Conservation (phyloP, 1,284 basidiomycete genomes). For the Trichosporon sp. region DNA sequence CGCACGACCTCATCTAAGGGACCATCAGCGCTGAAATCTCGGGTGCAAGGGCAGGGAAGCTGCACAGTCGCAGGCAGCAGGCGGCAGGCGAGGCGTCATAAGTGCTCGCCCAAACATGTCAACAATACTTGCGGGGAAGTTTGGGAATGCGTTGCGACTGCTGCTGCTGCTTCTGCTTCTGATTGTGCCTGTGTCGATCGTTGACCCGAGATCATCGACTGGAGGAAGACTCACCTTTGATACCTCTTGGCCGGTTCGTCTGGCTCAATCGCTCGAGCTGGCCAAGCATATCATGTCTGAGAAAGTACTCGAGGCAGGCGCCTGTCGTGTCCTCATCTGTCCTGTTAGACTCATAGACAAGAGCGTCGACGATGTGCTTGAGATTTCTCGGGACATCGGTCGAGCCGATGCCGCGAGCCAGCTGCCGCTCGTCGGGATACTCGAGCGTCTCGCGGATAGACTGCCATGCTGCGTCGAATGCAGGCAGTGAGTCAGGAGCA, state of each 20-base stretch:
- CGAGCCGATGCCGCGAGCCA: constrained; percentile 62
- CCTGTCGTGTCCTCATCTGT: constrained; percentile 78
- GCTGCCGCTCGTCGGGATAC: constrained; percentile 44
- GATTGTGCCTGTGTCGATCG: background rate
- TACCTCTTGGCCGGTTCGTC: constrained; percentile 71
- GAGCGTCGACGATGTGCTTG: constrained; percentile 74
- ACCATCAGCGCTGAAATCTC: background rate
- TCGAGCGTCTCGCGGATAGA: constrained; percentile 26
- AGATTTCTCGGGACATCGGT: constrained; percentile 75
- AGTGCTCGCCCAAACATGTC: background rate
- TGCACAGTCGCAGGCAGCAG: background rate
- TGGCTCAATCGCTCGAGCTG: constrained; percentile 80
- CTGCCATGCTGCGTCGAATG: constrained; percentile 40
- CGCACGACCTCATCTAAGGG: constrained; percentile 65
- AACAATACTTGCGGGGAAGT: background rate
- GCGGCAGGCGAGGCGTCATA: too few relatives aligned
- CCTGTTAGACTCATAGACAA: constrained; percentile 77
- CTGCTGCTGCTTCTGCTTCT: background rate
- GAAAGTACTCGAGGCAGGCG: constrained; percentile 78
- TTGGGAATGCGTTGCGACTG: too few relatives aligned
- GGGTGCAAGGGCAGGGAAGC: background rate
- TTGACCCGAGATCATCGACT: background rate
- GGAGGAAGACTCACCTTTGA: constrained; percentile 53
- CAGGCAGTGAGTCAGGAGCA: constrained; percentile 30
- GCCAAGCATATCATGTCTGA: constrained; percentile 81